Evolutionary conservation across 75 land plant genomes (phyloP).

Genomic region (Ceratopteris richardii): DNA sequence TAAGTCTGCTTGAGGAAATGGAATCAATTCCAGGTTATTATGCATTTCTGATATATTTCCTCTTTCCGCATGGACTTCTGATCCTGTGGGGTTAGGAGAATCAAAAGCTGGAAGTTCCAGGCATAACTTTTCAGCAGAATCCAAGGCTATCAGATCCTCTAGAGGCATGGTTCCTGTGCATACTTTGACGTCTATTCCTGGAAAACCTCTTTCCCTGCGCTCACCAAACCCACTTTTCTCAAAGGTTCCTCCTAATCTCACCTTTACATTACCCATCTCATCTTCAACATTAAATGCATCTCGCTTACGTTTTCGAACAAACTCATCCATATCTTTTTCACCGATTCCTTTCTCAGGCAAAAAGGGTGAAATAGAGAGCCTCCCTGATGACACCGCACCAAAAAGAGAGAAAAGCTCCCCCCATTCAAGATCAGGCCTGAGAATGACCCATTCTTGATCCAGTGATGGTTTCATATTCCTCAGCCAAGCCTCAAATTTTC

Average conservation of each 20-base stretch:
- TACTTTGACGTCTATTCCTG: conserved; percentile 59
- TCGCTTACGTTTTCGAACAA: conserved; percentile 34
- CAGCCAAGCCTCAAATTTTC: conserved; percentile 54
- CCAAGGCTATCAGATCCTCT: conserved; percentile 9
- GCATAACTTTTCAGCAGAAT: not conserved
- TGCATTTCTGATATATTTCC: too few species aligned
- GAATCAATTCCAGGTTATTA: too few species aligned
- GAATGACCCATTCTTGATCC: conserved; percentile 40
- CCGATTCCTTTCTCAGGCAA: conserved; percentile 81
- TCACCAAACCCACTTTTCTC: conserved; percentile 39
- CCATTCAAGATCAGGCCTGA: conserved; percentile 52
- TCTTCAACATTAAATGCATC: not conserved
- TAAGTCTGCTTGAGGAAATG: not conserved
- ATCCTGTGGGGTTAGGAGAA: too few species aligned
- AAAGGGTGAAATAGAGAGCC: conserved; percentile 44
- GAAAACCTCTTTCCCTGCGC: conserved; percentile 91
- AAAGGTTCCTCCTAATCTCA: conserved; percentile 22
- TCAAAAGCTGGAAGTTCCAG: too few species aligned
- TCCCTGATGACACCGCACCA: conserved; percentile 52
- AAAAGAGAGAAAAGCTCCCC: conserved; percentile 76
- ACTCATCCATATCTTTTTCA: conserved; percentile 52
- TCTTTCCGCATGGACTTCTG: too few species aligned
- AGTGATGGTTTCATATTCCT: conserved; percentile 32
- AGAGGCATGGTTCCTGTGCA: conserved; percentile 20
- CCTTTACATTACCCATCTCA: conserved; percentile 19